phyloP scores from a whole-genome alignment of 2,329 filamentous ascomycete genomes.

The Magnaporthiopsis rhizophila region DNA sequence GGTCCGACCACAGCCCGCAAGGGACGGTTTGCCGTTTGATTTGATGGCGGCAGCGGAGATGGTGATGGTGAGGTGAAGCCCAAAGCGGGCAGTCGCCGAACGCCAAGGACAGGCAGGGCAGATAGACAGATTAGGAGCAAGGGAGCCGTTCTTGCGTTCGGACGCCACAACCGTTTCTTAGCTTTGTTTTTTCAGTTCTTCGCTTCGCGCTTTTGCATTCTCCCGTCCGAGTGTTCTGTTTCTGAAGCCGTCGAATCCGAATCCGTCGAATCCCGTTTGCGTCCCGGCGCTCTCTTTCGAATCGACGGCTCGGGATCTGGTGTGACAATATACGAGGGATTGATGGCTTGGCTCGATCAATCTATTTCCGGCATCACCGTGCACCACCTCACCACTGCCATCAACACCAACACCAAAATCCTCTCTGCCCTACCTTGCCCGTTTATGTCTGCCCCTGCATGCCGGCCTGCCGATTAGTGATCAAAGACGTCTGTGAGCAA shows the following conservation, averaged over 20 bases:
- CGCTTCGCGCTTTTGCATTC: background rate
- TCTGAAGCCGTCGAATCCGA: too few relatives aligned
- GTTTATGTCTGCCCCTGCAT: background rate
- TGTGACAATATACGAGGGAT: background rate
- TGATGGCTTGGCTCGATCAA: background rate
- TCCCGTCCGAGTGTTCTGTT: background rate
- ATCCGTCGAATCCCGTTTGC: background rate
- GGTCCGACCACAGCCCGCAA: too few relatives aligned
- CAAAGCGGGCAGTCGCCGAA: too few relatives aligned
- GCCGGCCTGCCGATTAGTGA: too few relatives aligned
- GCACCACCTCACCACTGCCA: background rate
- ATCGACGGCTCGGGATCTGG: background rate
- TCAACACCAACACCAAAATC: too few relatives aligned
- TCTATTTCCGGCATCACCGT: background rate
- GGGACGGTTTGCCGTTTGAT: too few relatives aligned
- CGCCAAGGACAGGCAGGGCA: too few relatives aligned
- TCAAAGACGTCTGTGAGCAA: background rate
- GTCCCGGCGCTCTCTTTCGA: background rate
- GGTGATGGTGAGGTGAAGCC: too few relatives aligned
- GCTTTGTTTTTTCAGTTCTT: background rate
- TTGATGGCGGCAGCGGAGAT: too few relatives aligned
- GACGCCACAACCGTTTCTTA: background rate
- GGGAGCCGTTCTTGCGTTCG: background rate
- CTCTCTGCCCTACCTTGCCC: background rate
- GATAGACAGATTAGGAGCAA: too few relatives aligned